Conservation (phyloP, 768 basidiomycete species). For the Leccinellum albellum region DNA sequence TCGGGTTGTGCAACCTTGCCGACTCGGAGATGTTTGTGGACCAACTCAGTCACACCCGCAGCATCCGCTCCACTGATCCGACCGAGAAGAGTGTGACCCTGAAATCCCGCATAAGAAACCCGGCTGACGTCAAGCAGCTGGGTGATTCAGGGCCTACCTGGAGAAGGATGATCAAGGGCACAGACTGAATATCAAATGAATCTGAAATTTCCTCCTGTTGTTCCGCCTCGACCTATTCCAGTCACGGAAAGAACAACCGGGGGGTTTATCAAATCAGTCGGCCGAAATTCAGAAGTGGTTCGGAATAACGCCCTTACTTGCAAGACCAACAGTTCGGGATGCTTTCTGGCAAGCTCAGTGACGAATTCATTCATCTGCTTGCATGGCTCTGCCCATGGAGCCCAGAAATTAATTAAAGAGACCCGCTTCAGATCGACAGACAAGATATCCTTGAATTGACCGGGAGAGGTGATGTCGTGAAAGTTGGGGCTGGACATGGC, state of each 20-base stretch:
- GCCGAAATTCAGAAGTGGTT: neutral
- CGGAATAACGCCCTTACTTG: slow-evolving; percentile 46
- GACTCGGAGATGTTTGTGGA: slow-evolving; percentile 51
- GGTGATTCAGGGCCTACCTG: slow-evolving; percentile 46
- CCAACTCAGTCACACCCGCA: slow-evolving; percentile 50
- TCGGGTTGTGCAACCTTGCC: slow-evolving; percentile 15
- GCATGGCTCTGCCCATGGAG: slow-evolving; percentile 90
- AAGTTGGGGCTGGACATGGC: slow-evolving; percentile 37
- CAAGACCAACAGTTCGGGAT: slow-evolving; percentile 66
- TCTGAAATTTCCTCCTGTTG: slow-evolving; percentile 79
- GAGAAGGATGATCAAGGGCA: slow-evolving; percentile 81
- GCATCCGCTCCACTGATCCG: slow-evolving; percentile 83
- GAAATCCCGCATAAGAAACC: neutral
- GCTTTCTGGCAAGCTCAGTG: slow-evolving; percentile 66
- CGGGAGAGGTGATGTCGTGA: slow-evolving; percentile 52
- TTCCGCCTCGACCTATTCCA: slow-evolving; percentile 78
- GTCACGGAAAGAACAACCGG: neutral
- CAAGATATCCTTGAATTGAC: slow-evolving; percentile 72
- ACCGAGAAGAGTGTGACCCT: slow-evolving; percentile 87
- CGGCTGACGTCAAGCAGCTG: neutral
- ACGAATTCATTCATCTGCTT: slow-evolving; percentile 82
- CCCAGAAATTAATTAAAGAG: slow-evolving; percentile 93
- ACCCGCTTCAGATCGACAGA: slow-evolving; percentile 73
- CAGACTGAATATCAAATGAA: slow-evolving; percentile 87
- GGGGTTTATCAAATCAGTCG: neutral